These are phyloP conservation scores for Magnolia changhungtana DNA, from an alignment of 164 flowering plant genomes.

Conservation along the genomic window DNA sequence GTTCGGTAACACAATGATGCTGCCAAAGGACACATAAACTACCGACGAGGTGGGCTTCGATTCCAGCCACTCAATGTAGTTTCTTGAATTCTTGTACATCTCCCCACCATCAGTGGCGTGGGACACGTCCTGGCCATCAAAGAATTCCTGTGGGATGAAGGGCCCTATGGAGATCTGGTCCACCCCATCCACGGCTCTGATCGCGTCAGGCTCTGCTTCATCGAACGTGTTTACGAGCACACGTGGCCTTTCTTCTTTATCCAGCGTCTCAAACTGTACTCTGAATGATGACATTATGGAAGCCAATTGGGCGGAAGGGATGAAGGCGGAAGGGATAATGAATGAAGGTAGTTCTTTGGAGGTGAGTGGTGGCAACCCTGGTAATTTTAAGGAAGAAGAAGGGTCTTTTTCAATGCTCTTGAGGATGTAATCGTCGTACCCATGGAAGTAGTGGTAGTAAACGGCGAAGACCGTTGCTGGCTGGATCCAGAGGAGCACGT, in stretches of 20 bases:
- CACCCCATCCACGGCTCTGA: slow-evolving; percentile 22
- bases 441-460: slow-evolving; percentile 37
- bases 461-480: slow-evolving; percentile 32
- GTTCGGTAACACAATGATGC: slow-evolving; percentile 15
- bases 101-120: neutral
- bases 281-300: neutral
- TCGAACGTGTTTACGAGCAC: slow-evolving; percentile 44
- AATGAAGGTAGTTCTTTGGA: slow-evolving; percentile 37
- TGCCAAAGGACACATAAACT: slow-evolving; percentile 43
- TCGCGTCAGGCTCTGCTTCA: slow-evolving; percentile 29
- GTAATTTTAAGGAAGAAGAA: slow-evolving; percentile 18
- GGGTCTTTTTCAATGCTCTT: slow-evolving; percentile 9
- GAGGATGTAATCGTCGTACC: slow-evolving; percentile 12
- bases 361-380: slow-evolving; percentile 28
- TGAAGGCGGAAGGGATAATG: slow-evolving; percentile 13
- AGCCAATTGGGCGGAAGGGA: slow-evolving; percentile 8
- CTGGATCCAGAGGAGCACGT: slow-evolving; percentile 42
- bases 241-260: slow-evolving; percentile 11
- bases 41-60: slow-evolving; percentile 30
- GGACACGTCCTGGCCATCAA: slow-evolving; percentile 4
- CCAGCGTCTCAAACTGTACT: slow-evolving; percentile 17
- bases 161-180: slow-evolving; percentile 38
- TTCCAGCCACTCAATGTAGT: slow-evolving; percentile 29
- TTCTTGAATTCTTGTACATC: neutral
- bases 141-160: slow-evolving; percentile 28